Conservation (phyloP, 306 rosid genomes). For the Casuarina glauca region DNA sequence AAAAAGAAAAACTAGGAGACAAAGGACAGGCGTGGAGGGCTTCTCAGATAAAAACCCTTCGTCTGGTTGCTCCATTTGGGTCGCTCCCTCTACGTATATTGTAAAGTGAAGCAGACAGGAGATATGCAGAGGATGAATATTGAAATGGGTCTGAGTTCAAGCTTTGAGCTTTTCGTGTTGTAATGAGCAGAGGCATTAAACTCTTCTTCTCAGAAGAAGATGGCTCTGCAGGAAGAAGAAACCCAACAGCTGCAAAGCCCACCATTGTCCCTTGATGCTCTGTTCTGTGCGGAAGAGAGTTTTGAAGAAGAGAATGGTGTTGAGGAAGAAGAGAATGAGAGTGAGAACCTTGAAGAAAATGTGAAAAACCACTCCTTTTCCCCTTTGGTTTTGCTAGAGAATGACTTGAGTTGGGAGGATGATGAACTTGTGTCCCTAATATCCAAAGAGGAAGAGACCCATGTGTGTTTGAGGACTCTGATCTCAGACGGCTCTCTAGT, state of each 20-base stretch:
- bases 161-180: conserved; percentile 11
- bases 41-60: conserved; percentile 50
- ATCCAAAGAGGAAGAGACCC: conserved; percentile 65
- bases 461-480: conserved; percentile 23
- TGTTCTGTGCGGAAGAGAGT: conserved; percentile 65
- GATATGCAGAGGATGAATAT: conserved; percentile 36
- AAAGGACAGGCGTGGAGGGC: conserved; percentile 61
- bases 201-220: conserved; percentile 56
- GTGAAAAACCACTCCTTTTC: conserved; percentile 39
- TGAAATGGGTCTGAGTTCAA: conserved; percentile 46
- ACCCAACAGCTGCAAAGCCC: conserved; percentile 41
- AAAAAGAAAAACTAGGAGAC: conserved; percentile 6
- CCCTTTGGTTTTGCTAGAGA: conserved; percentile 41
- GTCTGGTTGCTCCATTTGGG: conserved; percentile 39
- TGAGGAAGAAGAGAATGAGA: conserved; percentile 38
- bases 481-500: conserved; percentile 44
- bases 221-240: conserved; percentile 50
- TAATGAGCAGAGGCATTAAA: conserved; percentile 35
- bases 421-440: conserved; percentile 61
- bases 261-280: conserved; percentile 50
- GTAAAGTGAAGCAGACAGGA: conserved; percentile 33
- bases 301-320: conserved; percentile 43
- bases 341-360: conserved; percentile 27
- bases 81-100: conserved; percentile 27
- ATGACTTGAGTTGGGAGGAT: conserved; percentile 65